Conservation (phyloP, 352 stramenopile species). For the Phytopythium delawarense region DNA sequence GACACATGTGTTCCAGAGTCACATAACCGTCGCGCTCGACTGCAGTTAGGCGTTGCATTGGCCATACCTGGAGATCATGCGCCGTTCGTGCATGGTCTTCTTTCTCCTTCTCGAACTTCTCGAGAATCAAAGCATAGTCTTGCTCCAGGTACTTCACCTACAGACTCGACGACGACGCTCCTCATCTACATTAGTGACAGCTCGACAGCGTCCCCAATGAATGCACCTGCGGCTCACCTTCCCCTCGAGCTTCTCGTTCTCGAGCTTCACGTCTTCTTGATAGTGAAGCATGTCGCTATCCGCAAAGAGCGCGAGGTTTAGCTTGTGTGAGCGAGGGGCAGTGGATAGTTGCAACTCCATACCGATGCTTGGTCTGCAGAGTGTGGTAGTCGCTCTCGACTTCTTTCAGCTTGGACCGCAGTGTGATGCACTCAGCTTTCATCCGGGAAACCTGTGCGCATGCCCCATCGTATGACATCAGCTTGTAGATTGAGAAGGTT, state of each 20-base stretch:
- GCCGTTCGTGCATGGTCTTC: constrained; percentile 28
- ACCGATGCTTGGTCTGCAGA: constrained; percentile 74
- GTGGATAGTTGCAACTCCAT: neutral
- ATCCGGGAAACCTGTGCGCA: constrained; percentile 43
- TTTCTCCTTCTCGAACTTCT: constrained; percentile 68
- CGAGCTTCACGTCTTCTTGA: constrained; percentile 64
- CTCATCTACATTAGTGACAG: neutral
- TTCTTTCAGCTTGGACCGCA: constrained; percentile 75
- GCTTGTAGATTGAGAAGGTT: neutral
- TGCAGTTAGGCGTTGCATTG: neutral
- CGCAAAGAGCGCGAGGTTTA: neutral
- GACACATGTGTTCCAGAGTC: neutral
- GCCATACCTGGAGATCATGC: constrained; percentile 44
- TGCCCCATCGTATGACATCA: neutral
- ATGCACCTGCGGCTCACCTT: constrained; percentile 31
- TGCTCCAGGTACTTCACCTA: constrained; percentile 74
- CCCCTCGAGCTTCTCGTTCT: constrained; percentile 57
- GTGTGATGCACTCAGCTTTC: constrained; percentile 58
- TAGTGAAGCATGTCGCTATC: constrained; percentile 51
- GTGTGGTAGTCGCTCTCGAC: constrained; percentile 69
- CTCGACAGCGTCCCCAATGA: neutral
- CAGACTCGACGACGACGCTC: too few relatives aligned
- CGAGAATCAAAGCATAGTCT: constrained; percentile 38
- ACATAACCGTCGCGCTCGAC: neutral
- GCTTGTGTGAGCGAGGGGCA: neutral